phyloP scores from a whole-genome alignment of 2,329 filamentous ascomycete species.

The Tolypocladium capitatum region DNA sequence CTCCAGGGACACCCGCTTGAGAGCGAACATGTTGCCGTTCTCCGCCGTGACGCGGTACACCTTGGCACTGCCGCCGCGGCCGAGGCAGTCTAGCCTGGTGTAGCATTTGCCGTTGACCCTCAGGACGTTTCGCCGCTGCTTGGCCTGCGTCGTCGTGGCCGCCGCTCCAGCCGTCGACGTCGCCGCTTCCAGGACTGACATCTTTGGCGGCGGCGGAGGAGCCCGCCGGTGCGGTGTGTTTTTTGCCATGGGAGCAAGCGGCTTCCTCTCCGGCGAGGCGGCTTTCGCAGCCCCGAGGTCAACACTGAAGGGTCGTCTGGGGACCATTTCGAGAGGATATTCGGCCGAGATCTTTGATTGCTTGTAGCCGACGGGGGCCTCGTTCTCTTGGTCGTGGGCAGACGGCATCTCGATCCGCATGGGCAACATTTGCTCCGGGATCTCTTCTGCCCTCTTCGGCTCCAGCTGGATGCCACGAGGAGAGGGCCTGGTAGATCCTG shows the following conservation, averaged over 20 bases:
- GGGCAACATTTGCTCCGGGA: slow-evolving; percentile 6
- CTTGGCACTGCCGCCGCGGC: slow-evolving; percentile 82
- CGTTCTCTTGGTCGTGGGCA: slow-evolving; percentile 72
- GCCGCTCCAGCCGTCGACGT: slow-evolving; percentile 74
- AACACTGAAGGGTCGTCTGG: slow-evolving; percentile 34
- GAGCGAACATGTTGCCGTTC: slow-evolving; percentile 86
- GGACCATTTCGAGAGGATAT: slow-evolving; percentile 41
- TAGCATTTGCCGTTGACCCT: slow-evolving; percentile 86
- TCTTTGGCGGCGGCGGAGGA: slow-evolving; percentile 79
- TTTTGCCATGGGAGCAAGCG: slow-evolving; percentile 38
- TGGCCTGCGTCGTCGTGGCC: slow-evolving; percentile 56
- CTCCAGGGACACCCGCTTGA: slow-evolving; percentile 86
- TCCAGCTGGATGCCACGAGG: slow-evolving; percentile 11
- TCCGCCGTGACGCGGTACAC: slow-evolving; percentile 96
- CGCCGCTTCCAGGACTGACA: slow-evolving; percentile 88
- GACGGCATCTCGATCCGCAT: slow-evolving; percentile 44
- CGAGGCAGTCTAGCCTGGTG: slow-evolving; percentile 78
- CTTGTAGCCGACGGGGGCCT: slow-evolving; percentile 57
- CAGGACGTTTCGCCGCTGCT: slow-evolving; percentile 70
- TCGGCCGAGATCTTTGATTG: slow-evolving; percentile 42
- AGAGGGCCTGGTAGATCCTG: slow-evolving; percentile 17
- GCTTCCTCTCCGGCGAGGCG: slow-evolving; percentile 41
- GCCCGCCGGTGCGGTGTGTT: slow-evolving; percentile 69
- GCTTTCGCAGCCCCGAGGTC: slow-evolving; percentile 25
- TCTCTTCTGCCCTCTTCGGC: slow-evolving; percentile 9